These are phyloP conservation scores for Trichoderma endophyticum DNA, from an alignment of 2,329 filamentous ascomycete species.

Conservation along the genomic window DNA sequence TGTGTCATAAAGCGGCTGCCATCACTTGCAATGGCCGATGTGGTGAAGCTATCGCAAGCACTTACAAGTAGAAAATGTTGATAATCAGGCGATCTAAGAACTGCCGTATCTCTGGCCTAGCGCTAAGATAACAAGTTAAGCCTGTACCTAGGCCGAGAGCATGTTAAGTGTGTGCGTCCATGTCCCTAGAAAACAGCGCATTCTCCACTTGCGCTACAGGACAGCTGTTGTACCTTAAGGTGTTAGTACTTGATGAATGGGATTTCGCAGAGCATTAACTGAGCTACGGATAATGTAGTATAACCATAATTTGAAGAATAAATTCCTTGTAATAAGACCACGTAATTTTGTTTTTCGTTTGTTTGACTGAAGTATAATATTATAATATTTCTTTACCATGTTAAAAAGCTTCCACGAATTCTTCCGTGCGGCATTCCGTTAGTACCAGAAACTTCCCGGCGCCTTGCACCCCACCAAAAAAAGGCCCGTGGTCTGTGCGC, in stretches of 20 bases:
- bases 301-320: not conserved
- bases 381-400: not conserved
- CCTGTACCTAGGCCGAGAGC: not conserved
- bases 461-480: constrained; percentile 29
- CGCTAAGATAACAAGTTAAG: constrained; percentile 14
- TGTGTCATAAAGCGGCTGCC: not conserved
- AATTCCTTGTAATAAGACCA: not conserved
- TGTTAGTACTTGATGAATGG: not conserved
- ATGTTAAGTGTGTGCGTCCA: not conserved
- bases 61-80: constrained; percentile 5
- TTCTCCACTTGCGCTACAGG: not conserved
- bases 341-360: not conserved
- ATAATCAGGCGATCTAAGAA: constrained; percentile 1
- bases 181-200: not conserved
- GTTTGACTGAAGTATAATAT: not conserved
- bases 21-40: not conserved
- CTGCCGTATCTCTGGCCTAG: not conserved
- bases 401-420: not conserved
- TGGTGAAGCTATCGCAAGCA: not conserved
- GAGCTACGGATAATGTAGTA: not conserved
- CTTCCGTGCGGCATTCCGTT: not conserved
- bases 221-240: not conserved
- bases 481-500: constrained; percentile 27
- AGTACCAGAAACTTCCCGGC: not conserved
- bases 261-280: not conserved